Evolutionary conservation across 352 stramenopile genomes (phyloP).

Genomic region (Phytophthora ohioensis): DNA sequence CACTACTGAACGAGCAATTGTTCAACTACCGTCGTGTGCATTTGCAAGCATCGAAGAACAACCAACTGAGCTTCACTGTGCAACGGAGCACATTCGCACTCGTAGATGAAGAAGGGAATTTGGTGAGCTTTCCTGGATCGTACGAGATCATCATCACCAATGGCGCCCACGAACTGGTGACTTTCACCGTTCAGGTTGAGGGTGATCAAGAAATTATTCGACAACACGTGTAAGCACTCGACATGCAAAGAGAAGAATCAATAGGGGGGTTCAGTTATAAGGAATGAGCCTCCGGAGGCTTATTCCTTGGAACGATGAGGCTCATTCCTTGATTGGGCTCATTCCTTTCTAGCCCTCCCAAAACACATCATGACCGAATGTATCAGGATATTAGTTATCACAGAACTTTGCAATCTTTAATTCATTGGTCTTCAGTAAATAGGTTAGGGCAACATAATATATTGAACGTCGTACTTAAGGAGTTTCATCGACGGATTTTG

Average conservation of each 20-base stretch:
- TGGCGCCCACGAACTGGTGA: slow-evolving; percentile 51
- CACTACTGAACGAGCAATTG: slow-evolving; percentile 69
- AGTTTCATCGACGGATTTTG: too few relatives aligned
- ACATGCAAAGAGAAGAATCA: neutral
- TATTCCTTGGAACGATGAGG: too few relatives aligned
- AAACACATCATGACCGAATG: too few relatives aligned
- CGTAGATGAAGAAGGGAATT: slow-evolving; percentile 53
- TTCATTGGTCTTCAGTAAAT: too few relatives aligned
- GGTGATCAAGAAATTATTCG: slow-evolving; percentile 44
- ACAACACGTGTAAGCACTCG: neutral
- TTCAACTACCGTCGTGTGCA: slow-evolving; percentile 58
- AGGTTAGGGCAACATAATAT: too few relatives aligned
- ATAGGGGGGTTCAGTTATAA: neutral
- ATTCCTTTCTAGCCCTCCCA: too few relatives aligned
- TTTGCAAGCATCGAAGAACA: slow-evolving; percentile 33
- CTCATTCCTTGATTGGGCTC: too few relatives aligned
- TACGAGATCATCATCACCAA: slow-evolving; percentile 73
- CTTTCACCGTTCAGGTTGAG: slow-evolving; percentile 54
- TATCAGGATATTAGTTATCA: too few relatives aligned
- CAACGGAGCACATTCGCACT: slow-evolving; percentile 48
- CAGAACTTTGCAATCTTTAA: too few relatives aligned
- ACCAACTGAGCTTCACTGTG: slow-evolving; percentile 41
- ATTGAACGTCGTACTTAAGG: too few relatives aligned
- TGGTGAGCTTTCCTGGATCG: slow-evolving; percentile 56
- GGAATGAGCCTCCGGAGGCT: too few relatives aligned